Conservation (phyloP, 306 rosid genomes). For the Rubus parviflorus region DNA sequence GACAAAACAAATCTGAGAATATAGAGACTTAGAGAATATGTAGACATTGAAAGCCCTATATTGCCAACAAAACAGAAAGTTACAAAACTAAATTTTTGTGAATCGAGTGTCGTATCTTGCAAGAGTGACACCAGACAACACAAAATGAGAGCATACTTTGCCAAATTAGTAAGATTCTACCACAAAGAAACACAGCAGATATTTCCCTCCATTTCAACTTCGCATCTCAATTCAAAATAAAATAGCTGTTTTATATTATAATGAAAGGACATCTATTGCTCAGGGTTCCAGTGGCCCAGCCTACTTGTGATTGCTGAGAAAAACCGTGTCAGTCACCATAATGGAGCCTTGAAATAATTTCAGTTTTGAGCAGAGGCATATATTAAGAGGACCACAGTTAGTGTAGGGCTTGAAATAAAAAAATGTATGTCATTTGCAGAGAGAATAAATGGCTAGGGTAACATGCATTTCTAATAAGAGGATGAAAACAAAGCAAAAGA, state of each 20-base stretch:
- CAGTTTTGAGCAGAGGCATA: neutral
- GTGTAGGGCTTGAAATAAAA: constrained; percentile 9
- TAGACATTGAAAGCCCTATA: neutral
- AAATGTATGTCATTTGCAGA: neutral
- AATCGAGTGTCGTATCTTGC: neutral
- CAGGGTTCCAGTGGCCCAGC: constrained; percentile 12
- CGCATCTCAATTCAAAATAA: neutral
- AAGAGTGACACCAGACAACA: neutral
- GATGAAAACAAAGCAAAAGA: constrained; percentile 15
- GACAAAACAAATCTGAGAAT: constrained; percentile 1
- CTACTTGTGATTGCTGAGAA: constrained; percentile 3
- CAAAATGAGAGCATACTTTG: neutral
- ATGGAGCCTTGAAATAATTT: constrained; percentile 8
- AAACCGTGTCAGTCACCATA: constrained; percentile 23
- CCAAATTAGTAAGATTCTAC: neutral
- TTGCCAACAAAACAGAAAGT: neutral
- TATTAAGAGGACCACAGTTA: constrained; percentile 19
- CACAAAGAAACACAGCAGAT: neutral
- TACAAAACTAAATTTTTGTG: neutral
- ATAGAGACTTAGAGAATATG: neutral
- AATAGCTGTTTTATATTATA: constrained; percentile 10
- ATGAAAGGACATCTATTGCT: constrained; percentile 20
- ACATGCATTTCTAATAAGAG: neutral
- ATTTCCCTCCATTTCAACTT: neutral
- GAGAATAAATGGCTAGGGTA: constrained; percentile 19